phyloP scores from a whole-genome alignment of 495 filamentous ascomycete species.

The Aspergillus cavernicola region DNA sequence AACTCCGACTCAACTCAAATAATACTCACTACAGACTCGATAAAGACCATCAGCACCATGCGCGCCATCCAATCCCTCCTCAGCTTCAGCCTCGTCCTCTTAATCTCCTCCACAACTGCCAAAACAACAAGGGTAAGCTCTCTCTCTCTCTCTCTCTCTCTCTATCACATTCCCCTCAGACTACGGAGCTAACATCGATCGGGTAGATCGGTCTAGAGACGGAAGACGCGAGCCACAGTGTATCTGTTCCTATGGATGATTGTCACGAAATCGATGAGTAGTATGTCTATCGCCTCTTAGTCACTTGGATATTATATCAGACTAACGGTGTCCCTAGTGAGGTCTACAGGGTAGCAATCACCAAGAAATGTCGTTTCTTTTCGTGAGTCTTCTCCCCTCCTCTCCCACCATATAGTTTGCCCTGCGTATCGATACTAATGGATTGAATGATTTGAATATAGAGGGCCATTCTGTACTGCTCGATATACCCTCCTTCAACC shows the following conservation, averaged over 20 bases:
- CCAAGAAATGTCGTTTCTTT: slow-evolving; percentile 11
- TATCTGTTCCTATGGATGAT: slow-evolving; percentile 7
- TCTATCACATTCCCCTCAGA: neutral
- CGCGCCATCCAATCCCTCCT: neutral
- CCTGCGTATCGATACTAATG: too few species aligned
- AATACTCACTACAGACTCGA: too few species aligned
- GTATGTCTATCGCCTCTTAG: neutral
- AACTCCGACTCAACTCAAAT: neutral
- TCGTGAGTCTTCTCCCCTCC: neutral
- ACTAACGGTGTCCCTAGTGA: neutral
- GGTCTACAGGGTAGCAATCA: slow-evolving; percentile 6
- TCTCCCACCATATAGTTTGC: neutral
- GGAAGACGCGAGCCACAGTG: slow-evolving; percentile 2
- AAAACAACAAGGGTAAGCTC: slow-evolving; percentile 8
- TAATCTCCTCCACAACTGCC: neutral
- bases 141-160: neutral
- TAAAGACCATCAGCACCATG: too few species aligned
- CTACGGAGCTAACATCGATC: neutral
- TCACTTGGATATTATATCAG: neutral
- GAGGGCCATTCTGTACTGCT: slow-evolving; percentile 9
- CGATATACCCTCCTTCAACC: slow-evolving; percentile 27
- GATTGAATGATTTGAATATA: neutral
- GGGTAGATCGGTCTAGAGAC: slow-evolving; percentile 14
- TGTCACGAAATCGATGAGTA: slow-evolving; percentile 11
- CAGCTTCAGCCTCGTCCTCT: neutral